These are phyloP conservation scores for Phylloporus sp. DNA, from an alignment of 768 basidiomycete species.

Conservation along the genomic window DNA sequence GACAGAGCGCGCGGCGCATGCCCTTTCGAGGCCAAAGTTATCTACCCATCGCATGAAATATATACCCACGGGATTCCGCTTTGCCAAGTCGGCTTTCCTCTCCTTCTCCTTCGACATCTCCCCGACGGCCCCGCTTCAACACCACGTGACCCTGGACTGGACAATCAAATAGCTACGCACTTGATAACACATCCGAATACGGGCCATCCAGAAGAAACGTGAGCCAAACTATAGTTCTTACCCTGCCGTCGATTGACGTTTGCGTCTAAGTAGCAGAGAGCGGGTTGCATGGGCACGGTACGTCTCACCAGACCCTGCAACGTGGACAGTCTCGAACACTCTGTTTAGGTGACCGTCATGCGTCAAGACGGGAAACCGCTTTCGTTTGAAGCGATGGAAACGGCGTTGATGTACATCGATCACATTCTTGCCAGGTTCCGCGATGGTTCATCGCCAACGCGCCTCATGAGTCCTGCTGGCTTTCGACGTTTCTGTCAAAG, in stretches of 20 bases:
- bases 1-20: constrained; percentile 23
- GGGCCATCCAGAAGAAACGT: constrained; percentile 25
- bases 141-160: constrained; percentile 20
- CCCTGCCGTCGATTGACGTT: not conserved
- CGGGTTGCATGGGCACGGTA: constrained; percentile 27
- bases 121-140: constrained; percentile 15
- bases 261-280: constrained; percentile 19
- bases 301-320: not conserved
- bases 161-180: constrained; percentile 29
- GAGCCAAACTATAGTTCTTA: not conserved
- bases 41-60: constrained; percentile 24
- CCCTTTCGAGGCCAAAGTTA: constrained; percentile 17
- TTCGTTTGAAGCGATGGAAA: constrained; percentile 24
- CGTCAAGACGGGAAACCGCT: constrained; percentile 22
- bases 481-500: constrained; percentile 22
- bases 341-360: constrained; percentile 23
- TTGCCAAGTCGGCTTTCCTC: constrained; percentile 25
- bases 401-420: constrained; percentile 33
- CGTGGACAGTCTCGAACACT: not conserved
- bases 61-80: constrained; percentile 20
- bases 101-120: constrained; percentile 27
- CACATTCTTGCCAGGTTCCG: constrained; percentile 27
- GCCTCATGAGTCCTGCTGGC: constrained; percentile 17
- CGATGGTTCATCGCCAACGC: constrained; percentile 14
- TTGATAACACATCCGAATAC: constrained; percentile 27